Evolutionary conservation across 2,329 filamentous ascomycete species (phyloP), one percentile per base, ranked within the genome.

Genomic region (Gnomoniopsis sp.): DNA sequence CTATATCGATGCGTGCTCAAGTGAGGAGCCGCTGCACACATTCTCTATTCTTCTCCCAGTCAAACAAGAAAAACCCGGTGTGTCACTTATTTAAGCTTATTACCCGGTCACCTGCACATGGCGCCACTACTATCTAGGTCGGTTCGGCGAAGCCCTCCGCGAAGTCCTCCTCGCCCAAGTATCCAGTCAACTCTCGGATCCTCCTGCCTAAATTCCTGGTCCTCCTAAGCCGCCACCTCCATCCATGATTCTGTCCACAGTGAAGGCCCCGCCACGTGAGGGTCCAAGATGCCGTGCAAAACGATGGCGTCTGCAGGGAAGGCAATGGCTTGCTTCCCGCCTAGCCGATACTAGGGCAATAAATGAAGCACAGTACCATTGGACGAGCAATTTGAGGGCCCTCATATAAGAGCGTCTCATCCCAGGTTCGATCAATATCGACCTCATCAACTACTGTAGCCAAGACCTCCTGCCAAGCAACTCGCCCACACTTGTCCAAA

Each of bases 181-280:
- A 23, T 22, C 17, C 55, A 46, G 57, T 21, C 19, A 19, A 21
- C 26, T 41, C 17, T 48, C 57, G 57, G 57, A 19, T 50, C 47
- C 21, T 33, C 7, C 30, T 55, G 51, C 57, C 57, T 56, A 43
- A 30, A 50, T 55, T 26, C 57, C 47, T 51, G 55, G 52, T n/a
- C 26, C 26, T 23, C 41, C 19, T 26, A 14, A 44, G 19, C 23
- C 23, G 50, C 36, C 19, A 14, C 22, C 22, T 15, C 17, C 36
- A n/a, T 22, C 17, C 33, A 52, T n/a, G 53, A 17, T 23, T 49
- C 34, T 26, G 26, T 23, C 34, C 30, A 30, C 21, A 14, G n/a
- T n/a, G 21, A 44, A 17, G 19, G n/a, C 26, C n/a, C 21, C 21
- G 48, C 41, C 33, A 41, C 43, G 19, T 22, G 43, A 46, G 34